Evolutionary conservation across 371 early-diverging fungal species (phyloP).

Genomic region (Mucor mucedo): DNA sequence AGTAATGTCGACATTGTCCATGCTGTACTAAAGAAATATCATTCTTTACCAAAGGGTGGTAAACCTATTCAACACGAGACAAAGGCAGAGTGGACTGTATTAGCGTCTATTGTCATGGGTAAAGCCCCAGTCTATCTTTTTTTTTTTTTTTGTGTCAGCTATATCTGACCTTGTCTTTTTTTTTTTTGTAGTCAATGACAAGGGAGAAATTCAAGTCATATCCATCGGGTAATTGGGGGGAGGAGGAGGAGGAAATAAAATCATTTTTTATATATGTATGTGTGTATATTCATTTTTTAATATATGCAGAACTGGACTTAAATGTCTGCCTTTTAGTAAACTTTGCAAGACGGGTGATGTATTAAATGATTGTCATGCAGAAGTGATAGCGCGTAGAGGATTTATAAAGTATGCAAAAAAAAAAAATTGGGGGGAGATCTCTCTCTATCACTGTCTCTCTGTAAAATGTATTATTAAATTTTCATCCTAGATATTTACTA

Average conservation of each 20-base stretch:
- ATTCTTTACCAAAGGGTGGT: conserved; percentile 68
- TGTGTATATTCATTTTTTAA: conserved; percentile 15
- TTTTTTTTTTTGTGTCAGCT: conserved; percentile 22
- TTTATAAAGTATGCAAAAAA: conserved; percentile 66
- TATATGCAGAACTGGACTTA: conserved; percentile 78
- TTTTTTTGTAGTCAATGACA: conserved; percentile 17
- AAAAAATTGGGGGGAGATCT: not conserved
- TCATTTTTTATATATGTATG: not conserved
- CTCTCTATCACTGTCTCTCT: too few species aligned
- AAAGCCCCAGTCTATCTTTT: not conserved
- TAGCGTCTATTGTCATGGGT: conserved; percentile 74
- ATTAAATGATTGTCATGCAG: conserved; percentile 87
- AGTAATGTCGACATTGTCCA: conserved; percentile 41
- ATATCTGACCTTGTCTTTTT: conserved; percentile 7
- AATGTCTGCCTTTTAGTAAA: conserved; percentile 75
- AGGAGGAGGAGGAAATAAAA: too few species aligned
- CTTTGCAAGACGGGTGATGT: conserved; percentile 64
- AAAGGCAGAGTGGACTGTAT: conserved; percentile 84
- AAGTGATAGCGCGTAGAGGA: conserved; percentile 80
- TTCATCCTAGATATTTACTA: conserved; percentile 30
- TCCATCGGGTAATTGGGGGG: conserved; percentile 64
- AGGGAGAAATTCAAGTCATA: conserved; percentile 54
- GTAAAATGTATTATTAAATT: not conserved
- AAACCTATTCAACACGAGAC: conserved; percentile 60
- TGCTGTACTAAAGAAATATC: conserved; percentile 39